Evolutionary conservation across 139 green algal genomes (phyloP).

Genomic region (Zygnema cylindricum): DNA sequence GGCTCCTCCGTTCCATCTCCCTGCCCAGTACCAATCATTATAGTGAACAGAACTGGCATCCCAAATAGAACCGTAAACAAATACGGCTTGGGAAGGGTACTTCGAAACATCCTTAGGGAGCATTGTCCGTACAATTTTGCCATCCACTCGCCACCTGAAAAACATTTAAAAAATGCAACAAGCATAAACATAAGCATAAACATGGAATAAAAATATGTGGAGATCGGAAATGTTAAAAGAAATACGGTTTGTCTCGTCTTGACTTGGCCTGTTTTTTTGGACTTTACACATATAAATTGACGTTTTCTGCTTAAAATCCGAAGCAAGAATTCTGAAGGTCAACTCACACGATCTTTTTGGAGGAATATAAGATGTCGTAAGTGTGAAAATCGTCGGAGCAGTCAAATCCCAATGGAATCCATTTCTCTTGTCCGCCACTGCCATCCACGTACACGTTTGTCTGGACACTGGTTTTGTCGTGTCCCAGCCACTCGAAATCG

Average conservation of each 20-base stretch:
- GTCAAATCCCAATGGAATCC: conserved; percentile 46
- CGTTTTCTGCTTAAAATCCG: neutral
- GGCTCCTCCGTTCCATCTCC: conserved; percentile 6
- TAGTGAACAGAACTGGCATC: conserved; percentile 25
- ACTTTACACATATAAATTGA: too few species aligned
- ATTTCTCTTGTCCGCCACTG: conserved; percentile 4
- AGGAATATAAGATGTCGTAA: neutral
- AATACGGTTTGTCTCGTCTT: too few species aligned
- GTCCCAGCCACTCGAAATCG: conserved; percentile 52
- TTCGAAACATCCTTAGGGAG: neutral
- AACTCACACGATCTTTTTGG: neutral
- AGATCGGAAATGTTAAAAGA: too few species aligned
- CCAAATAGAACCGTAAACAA: conserved; percentile 38
- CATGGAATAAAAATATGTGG: too few species aligned
- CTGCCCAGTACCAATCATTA: conserved; percentile 26
- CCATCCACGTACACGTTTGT: conserved; percentile 55
- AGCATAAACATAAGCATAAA: neutral
- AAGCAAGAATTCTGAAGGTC: neutral
- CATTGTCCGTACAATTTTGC: conserved; percentile 16
- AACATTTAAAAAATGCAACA: neutral
- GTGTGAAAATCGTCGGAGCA: conserved; percentile 17
- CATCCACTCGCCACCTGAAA: conserved; percentile 47
- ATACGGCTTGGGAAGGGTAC: conserved; percentile 8
- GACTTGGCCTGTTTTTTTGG: too few species aligned
- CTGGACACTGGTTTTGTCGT: conserved; percentile 27